Conservation (phyloP, 169 alveolate genomes). For the Plasmodium berghei region DNA sequence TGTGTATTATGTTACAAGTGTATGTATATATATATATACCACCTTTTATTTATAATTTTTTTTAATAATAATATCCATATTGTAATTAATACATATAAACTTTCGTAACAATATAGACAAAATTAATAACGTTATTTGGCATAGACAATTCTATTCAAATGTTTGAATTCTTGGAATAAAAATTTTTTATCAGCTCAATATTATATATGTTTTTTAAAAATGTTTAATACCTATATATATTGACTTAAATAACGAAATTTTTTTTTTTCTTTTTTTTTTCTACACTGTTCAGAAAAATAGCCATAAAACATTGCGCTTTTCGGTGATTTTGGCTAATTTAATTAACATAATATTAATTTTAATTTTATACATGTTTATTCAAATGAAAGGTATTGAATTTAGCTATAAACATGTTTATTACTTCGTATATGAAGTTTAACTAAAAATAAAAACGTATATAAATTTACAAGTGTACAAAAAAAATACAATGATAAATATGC, state of each 20-base stretch:
- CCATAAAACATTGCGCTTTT: conserved; percentile 24
- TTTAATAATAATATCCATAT: no score
- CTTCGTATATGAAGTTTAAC: background rate
- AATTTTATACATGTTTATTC: conserved; percentile 13
- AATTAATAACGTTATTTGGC: no score
- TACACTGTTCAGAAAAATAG: conserved; percentile 33
- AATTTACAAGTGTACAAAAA: conserved; percentile 22
- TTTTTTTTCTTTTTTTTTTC: conserved; percentile 28
- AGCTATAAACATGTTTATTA: conserved; percentile 8
- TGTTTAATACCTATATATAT: background rate
- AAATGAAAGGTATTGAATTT: conserved; percentile 14
- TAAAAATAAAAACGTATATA: no score
- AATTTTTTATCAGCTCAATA: no score
- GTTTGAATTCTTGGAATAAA: no score
- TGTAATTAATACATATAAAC: no score
- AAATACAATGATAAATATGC: background rate
- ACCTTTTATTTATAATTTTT: no score
- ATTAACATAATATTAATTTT: conserved; percentile 15
- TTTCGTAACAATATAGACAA: no score
- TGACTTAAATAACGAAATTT: background rate
- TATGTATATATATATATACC: no score
- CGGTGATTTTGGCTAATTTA: conserved; percentile 17
- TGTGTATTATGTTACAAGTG: no score
- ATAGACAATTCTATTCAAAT: no score
- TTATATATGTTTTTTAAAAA: no score